These are phyloP conservation scores for Exsudoporus floridanus DNA, from an alignment of 1,284 basidiomycete genomes.

Conservation along the genomic window DNA sequence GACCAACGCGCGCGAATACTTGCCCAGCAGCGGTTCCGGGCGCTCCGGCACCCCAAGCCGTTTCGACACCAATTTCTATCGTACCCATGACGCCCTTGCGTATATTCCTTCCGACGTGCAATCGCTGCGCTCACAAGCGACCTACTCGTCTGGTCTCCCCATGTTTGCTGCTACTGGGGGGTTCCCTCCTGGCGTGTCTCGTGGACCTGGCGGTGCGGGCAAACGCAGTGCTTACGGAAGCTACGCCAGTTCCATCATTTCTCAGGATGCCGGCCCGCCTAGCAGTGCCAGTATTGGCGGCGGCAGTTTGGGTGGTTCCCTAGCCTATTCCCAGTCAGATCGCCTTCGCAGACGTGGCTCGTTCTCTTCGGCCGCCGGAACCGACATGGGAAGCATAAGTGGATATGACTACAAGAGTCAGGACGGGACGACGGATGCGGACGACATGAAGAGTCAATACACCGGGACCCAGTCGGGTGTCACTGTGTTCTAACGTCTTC, in stretches of 20 bases:
- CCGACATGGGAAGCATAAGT: slow-evolving; percentile 72
- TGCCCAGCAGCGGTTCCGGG: slow-evolving; percentile 39
- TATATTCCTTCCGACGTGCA: slow-evolving; percentile 96
- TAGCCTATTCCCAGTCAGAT: slow-evolving; percentile 83
- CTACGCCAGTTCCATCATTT: slow-evolving; percentile 89
- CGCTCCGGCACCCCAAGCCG: slow-evolving; percentile 83
- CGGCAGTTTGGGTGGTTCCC: slow-evolving; percentile 43
- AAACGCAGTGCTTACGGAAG: slow-evolving; percentile 79
- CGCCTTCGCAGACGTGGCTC: slow-evolving; percentile 65
- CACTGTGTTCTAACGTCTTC: slow-evolving; percentile 66
- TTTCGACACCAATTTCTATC: slow-evolving; percentile 93
- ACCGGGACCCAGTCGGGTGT: slow-evolving; percentile 78
- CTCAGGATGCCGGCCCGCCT: slow-evolving; percentile 76
- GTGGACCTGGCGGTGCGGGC: slow-evolving; percentile 48
- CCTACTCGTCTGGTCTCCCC: slow-evolving; percentile 87
- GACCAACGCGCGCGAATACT: slow-evolving; percentile 75
- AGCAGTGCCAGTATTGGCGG: slow-evolving; percentile 48
- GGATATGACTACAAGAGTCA: slow-evolving; percentile 86
- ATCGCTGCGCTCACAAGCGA: slow-evolving; percentile 91
- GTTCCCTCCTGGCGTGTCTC: slow-evolving; percentile 62
- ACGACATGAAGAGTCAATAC: slow-evolving; percentile 84
- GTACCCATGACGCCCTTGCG: slow-evolving; percentile 90
- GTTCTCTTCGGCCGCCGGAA: slow-evolving; percentile 72
- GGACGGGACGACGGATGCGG: slow-evolving; percentile 71
- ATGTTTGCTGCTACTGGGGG: slow-evolving; percentile 74